Conservation (phyloP, 352 stramenopile genomes). For the Aphanomyces astaci region DNA sequence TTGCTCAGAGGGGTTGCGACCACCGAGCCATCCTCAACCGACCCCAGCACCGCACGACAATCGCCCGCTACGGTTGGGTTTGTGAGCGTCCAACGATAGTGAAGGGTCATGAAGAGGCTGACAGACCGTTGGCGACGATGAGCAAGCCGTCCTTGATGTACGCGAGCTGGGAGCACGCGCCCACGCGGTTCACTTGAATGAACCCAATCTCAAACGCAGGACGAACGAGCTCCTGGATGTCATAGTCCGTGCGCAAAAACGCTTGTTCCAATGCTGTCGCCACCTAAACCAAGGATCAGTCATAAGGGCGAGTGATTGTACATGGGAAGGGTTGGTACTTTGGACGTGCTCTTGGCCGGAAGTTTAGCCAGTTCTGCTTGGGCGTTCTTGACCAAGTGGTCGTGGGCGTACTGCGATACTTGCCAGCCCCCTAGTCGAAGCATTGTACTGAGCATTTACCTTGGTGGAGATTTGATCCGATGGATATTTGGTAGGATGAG, state of each 20-base stretch:
- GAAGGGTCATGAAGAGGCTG: background rate
- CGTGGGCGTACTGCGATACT: constrained; percentile 82
- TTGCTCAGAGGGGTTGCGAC: constrained; percentile 72
- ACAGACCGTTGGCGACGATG: constrained; percentile 72
- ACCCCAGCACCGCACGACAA: constrained; percentile 65
- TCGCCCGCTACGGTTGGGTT: constrained; percentile 46
- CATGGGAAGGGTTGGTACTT: background rate
- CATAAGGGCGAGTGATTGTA: background rate
- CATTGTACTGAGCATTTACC: too few species aligned
- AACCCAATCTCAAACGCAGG: constrained; percentile 88
- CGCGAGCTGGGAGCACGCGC: constrained; percentile 80
- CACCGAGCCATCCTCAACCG: constrained; percentile 29
- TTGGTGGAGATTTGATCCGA: too few species aligned
- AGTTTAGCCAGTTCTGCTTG: constrained; percentile 33
- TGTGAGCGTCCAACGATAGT: background rate
- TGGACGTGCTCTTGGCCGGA: background rate
- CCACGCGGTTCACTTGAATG: constrained; percentile 77
- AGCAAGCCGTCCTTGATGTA: constrained; percentile 68
- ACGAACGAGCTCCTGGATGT: constrained; percentile 74
- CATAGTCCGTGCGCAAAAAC: constrained; percentile 82
- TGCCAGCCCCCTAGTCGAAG: constrained; percentile 91
- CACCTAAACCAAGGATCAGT: constrained; percentile 24
- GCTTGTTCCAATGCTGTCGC: constrained; percentile 26
- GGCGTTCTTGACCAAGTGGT: constrained; percentile 75
- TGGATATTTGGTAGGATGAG: too few species aligned